Base-by-base conservation (phyloP, 164 flowering plant species). In the Hamamelis virginiana region DNA sequence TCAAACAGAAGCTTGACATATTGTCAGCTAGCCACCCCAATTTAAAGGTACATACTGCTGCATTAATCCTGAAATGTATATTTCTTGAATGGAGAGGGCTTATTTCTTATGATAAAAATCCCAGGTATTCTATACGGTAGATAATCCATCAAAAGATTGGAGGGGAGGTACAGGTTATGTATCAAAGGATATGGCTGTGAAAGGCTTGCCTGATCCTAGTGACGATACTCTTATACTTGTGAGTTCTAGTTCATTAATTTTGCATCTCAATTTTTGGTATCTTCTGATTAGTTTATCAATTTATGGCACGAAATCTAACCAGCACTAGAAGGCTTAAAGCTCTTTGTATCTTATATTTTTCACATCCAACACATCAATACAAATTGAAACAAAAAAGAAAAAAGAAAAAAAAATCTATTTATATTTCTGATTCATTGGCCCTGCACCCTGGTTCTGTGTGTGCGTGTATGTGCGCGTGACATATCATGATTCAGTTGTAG, bases 111-210 rank as follows among this genome's bases (percentile, higher is more conserved):
- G 15, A 47, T 27, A 26, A 66, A 72, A 52, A 23, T 71, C 28
- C 10, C 82, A 95, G 99, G 73, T 92, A 78, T 95, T 81, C 75
- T 96, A 87, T 78, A 96, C 96, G 16, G 99, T 96, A 9, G 99
- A 96, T 73, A 88, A 84, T 51, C 97, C 99, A 67, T 63, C 99
- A 23, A 80, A 85, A 53, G 83, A 86, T 72, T 96, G 99, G 99
- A 84, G 71, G 78, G 98, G 99, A 69, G 99, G 99, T 65, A 69
- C 52, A 52, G 99, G 99, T 44, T 85, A 74, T 75, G 72, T 96
- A 74, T 89, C 98, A 23, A 86, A 87, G 71, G 97, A 93, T 58
- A 87, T 90, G 96, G 85, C 60, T 1, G 44, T 78, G 59, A 96
- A 96, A 83, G 99, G 99, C 73, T 86, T 96, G 79, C 98, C 99